A percentile compares a stretch with the other conserved stretches of the same genome.
Evolutionary conservation across 2,329 filamentous ascomycete species (phyloP).

Genomic region (Thelonectria discophora): DNA sequence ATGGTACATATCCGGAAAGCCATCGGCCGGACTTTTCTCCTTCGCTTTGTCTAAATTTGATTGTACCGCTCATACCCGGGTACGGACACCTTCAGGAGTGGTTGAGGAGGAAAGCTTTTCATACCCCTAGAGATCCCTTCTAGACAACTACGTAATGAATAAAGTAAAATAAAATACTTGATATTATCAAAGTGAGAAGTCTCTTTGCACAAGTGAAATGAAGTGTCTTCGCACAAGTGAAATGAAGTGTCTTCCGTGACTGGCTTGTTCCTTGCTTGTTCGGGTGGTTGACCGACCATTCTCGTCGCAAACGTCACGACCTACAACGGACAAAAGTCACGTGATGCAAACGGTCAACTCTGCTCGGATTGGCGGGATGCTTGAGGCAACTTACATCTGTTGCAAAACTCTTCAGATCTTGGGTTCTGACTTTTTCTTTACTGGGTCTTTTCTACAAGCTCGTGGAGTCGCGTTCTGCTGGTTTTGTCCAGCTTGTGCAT

Average conservation of each 20-base stretch:
- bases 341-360: no score
- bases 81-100: slow-evolving; percentile 47
- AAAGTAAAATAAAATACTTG: slow-evolving; percentile 50
- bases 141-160: slow-evolving; percentile 54
- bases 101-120: slow-evolving; percentile 48
- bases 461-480: no score
- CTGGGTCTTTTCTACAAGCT: no score
- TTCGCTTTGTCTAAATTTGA: slow-evolving; percentile 53
- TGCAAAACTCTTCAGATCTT: no score
- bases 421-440: no score
- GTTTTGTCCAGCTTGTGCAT: no score
- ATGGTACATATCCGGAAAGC: slow-evolving; percentile 51
- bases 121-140: slow-evolving; percentile 50
- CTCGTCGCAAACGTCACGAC: no score
- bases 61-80: slow-evolving; percentile 50
- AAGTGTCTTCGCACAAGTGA: not conserved
- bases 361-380: no score
- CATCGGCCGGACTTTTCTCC: slow-evolving; percentile 50
- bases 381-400: no score
- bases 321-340: no score
- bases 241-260: no score
- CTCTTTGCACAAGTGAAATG: not conserved
- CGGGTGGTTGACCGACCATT: not conserved
- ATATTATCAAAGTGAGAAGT: not conserved
- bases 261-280: no score